These are phyloP conservation scores for Phytophthora constricta DNA, from an alignment of 352 stramenopile genomes.

Conservation along the genomic window DNA sequence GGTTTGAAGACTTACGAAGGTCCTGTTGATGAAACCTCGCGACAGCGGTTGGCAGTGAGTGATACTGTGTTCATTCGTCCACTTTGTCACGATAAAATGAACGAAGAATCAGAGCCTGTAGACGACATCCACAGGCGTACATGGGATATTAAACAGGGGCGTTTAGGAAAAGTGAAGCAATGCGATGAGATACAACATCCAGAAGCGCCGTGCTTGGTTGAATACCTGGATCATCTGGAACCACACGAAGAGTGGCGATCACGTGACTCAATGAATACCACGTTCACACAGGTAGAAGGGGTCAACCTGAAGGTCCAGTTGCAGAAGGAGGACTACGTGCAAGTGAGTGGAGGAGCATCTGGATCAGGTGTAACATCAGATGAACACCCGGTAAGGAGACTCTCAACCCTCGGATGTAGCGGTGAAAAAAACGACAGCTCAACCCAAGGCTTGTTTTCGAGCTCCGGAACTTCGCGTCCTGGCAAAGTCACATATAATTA, in stretches of 20 bases:
- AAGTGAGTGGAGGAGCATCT: conserved; percentile 34
- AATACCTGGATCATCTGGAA: conserved; percentile 40
- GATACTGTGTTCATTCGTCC: conserved; percentile 53
- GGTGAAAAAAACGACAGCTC: not conserved
- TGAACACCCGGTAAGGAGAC: not conserved
- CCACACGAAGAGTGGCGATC: conserved; percentile 40
- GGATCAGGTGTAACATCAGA: not conserved
- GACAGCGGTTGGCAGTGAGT: too few species aligned
- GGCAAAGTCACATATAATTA: conserved; percentile 47
- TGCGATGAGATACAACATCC: conserved; percentile 32
- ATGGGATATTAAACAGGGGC: conserved; percentile 23
- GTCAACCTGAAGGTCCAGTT: conserved; percentile 41
- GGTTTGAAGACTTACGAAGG: too few species aligned
- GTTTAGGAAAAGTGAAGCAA: conserved; percentile 39
- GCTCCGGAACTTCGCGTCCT: conserved; percentile 27
- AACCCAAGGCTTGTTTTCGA: not conserved
- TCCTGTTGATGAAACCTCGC: too few species aligned
- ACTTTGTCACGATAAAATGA: conserved; percentile 8
- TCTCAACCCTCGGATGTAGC: not conserved
- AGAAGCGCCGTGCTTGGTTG: conserved; percentile 37
- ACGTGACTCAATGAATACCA: conserved; percentile 45
- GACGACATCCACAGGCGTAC: not conserved
- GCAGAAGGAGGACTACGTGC: conserved; percentile 54
- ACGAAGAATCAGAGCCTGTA: not conserved
- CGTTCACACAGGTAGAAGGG: conserved; percentile 35